Conservation (phyloP, 306 rosid genomes). For the Corylus americana region DNA sequence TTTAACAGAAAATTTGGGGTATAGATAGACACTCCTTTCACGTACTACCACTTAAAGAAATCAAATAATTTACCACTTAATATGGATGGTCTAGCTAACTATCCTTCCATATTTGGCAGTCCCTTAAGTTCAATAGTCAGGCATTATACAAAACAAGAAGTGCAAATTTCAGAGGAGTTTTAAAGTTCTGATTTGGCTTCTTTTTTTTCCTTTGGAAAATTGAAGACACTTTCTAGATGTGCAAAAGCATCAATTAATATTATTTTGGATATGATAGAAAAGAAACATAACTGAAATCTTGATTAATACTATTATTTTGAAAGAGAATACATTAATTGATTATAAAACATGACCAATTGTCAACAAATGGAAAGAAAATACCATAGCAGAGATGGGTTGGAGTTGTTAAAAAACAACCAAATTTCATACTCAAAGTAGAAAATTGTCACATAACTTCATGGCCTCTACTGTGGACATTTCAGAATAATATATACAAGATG, state of each 20-base stretch:
- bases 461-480: background rate
- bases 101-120: background rate
- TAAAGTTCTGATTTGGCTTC: background rate
- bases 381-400: background rate
- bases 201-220: background rate
- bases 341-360: background rate
- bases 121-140: slow-evolving; percentile 13
- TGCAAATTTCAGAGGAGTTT: background rate
- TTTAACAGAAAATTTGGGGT: background rate
- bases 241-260: slow-evolving; percentile 20
- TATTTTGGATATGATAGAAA: slow-evolving; percentile 18
- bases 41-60: background rate
- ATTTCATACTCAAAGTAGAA: background rate
- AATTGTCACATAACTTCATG: background rate
- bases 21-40: slow-evolving; percentile 6
- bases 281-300: slow-evolving; percentile 16
- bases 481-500: background rate
- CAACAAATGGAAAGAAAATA: background rate
- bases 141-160: slow-evolving; percentile 7
- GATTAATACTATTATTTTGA: background rate
- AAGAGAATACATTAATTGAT: background rate
- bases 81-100: background rate
- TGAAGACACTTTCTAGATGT: background rate
- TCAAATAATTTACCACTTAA: background rate
- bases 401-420: background rate